Base-by-base conservation (phyloP, 805 yeast species). In the Nakazawaea holstii region DNA sequence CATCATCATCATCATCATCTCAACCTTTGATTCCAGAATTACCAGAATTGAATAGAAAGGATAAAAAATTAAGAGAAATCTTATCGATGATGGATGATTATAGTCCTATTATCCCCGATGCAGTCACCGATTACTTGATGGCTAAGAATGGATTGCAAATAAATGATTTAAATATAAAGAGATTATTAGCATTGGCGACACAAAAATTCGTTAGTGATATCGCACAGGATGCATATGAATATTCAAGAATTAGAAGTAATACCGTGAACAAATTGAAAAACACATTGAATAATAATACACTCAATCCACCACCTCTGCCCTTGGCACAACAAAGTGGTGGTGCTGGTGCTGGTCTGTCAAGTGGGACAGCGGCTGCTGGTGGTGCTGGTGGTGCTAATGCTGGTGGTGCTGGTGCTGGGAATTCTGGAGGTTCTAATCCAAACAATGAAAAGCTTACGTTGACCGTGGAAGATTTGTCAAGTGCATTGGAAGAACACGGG, bases 161-260 rank as follows among this genome's bases (percentile, higher is more conserved):
- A 27, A 74, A 84, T 35, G 96, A 92, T 61, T 68, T 79, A 11
- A 76, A 90, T 49, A 80, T 87, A 49, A 91, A 90, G 63, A 73
- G 98, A 46, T 69, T 94, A 33, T 70, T 94, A 42, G 97, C 98
- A 0, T 70, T 94, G 48, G 98, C 99, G 1, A 94, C 99, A 0
- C 99, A 95, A 59, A 94, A 94, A 61, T 94, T 94, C 62, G 77
- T 94, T 27, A 81, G 91, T 51, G 99, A 94, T 62, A 83, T 94
- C 29, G 97, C 99, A 1, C 88, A 90, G 13, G 98, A 94, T 60
- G 97, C 99, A 0, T 94, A 89, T 61, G 99, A 94, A 62, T 91
- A 89, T 61, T 87, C 96, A 8, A 73, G 98, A 51, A 94, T 94
- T 54, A 76, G 98, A 52, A 73, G 87, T 4, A 80, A 89, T 10